These are phyloP conservation scores for Agarophyton chilense DNA, from an alignment of 23 red algal species.

Conservation along the genomic window DNA sequence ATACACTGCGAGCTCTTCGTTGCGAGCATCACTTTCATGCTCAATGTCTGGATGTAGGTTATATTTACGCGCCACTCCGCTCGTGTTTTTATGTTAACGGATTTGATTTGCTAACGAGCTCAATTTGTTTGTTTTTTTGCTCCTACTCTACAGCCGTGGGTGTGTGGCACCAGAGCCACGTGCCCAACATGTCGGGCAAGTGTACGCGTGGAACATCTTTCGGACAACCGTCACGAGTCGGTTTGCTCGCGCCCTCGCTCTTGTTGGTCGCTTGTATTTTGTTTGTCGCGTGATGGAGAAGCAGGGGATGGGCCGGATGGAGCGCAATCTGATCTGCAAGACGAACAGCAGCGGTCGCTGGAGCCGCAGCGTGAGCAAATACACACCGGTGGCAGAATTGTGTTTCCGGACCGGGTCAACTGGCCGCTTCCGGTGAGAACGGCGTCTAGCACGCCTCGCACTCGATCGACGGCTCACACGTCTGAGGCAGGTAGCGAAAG, in stretches of 20 bases:
- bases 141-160: conserved; percentile 31
- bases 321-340: neutral
- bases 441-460: conserved; percentile 15
- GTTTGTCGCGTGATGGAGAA: neutral
- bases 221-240: conserved; percentile 20
- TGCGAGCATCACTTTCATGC: conserved; percentile 65
- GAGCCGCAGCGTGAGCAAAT: neutral
- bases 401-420: conserved; percentile 4
- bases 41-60: conserved; percentile 68
- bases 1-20: conserved; percentile 33
- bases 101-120: conserved; percentile 1
- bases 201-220: conserved; percentile 40
- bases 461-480: neutral
- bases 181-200: conserved; percentile 50
- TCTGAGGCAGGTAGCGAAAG: conserved; percentile 2
- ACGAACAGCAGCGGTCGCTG: neutral
- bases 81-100: neutral
- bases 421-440: neutral
- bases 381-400: neutral
- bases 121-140: neutral
- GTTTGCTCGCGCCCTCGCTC: neutral
- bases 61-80: neutral
- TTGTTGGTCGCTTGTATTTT: neutral
- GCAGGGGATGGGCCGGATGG: neutral
- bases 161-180: conserved; percentile 29